These are phyloP conservation scores for Fusarium xylarioides DNA, from an alignment of 2,329 filamentous ascomycete species.

Conservation along the genomic window DNA sequence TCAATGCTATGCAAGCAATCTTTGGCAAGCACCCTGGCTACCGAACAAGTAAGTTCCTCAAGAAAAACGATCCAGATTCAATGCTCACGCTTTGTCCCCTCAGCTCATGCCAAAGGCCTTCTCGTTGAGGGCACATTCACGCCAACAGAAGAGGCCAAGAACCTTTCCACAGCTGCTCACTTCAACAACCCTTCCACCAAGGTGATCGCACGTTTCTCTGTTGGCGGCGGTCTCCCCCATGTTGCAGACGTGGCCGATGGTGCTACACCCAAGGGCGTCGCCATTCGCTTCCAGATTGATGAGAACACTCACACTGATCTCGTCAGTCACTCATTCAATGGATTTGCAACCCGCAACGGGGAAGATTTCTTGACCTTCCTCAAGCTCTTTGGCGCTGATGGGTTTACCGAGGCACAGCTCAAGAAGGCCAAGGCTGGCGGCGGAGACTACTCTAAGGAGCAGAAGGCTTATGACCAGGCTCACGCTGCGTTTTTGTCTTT, in stretches of 20 bases:
- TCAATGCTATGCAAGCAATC: slow-evolving; percentile 20
- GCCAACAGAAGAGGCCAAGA: slow-evolving; percentile 10
- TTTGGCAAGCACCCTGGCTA: slow-evolving; percentile 25
- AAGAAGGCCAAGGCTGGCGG: neutral
- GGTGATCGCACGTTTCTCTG: slow-evolving; percentile 18
- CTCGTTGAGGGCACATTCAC: slow-evolving; percentile 19
- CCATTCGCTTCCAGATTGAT: slow-evolving; percentile 23
- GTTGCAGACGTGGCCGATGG: slow-evolving; percentile 4
- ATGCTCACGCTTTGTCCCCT: neutral
- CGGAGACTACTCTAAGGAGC: slow-evolving; percentile 4
- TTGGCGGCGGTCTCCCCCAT: slow-evolving; percentile 14
- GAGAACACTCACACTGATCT: slow-evolving; percentile 19
- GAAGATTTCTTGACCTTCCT: slow-evolving; percentile 18
- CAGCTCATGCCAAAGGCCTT: slow-evolving; percentile 25
- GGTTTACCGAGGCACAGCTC: neutral
- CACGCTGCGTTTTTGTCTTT: neutral
- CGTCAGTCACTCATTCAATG: slow-evolving; percentile 16
- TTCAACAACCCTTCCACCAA: slow-evolving; percentile 16
- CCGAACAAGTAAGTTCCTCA: slow-evolving; percentile 3
- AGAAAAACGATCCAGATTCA: accelerated
- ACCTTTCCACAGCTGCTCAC: slow-evolving; percentile 11
- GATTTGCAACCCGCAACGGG: slow-evolving; percentile 3
- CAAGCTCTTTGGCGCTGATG: slow-evolving; percentile 12
- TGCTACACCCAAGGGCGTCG: slow-evolving; percentile 21
- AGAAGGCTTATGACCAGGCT: neutral